Conservation (phyloP, 257 asterid genomes). For the Forsythia suspensa region DNA sequence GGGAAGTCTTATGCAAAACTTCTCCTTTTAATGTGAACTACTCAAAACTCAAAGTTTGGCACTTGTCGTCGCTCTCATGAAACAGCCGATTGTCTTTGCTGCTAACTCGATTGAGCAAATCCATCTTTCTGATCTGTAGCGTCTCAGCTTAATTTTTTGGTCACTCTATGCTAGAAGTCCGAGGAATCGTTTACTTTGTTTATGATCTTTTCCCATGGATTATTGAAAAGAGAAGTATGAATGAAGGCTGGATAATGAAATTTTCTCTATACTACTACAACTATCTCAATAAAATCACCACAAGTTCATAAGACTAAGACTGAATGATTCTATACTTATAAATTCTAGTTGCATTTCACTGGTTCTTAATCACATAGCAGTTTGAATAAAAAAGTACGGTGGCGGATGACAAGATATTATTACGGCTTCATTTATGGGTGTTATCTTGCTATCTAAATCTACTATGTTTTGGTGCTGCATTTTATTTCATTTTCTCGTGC, state of each 20-base stretch:
- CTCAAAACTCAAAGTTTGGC: not conserved
- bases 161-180: not conserved
- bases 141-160: not conserved
- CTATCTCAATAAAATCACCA: not conserved
- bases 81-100: not conserved
- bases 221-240: not conserved
- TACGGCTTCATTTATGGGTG: not conserved
- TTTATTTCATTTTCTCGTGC: conserved; percentile 3
- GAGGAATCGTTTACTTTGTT: not conserved
- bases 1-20: not conserved
- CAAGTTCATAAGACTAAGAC: not conserved
- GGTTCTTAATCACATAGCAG: not conserved
- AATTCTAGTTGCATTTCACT: not conserved
- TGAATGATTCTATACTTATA: not conserved
- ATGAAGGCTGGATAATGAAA: not conserved
- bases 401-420: not conserved
- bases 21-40: not conserved
- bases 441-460: not conserved
- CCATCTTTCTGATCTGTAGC: not conserved
- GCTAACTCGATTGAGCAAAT: not conserved
- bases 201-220: not conserved
- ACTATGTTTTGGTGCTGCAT: not conserved
- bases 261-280: not conserved
- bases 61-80: not conserved
- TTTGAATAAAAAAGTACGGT: not conserved